A percentile compares a stretch with the other conserved stretches of the same genome.
These are phyloP conservation scores for Carex cristatella DNA, from an alignment of 176 grass and related monocot genomes.

Conservation along the genomic window DNA sequence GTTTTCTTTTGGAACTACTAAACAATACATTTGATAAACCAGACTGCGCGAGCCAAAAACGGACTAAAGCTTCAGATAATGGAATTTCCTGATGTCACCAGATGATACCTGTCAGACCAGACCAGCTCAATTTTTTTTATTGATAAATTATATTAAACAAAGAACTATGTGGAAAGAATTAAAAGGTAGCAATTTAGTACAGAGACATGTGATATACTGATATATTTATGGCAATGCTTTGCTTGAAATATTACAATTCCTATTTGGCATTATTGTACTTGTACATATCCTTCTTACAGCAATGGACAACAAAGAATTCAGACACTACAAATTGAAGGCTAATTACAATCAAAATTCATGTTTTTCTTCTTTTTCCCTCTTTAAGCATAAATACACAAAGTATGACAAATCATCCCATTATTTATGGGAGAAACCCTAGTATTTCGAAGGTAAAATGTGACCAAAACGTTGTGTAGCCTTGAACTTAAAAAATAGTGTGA, in stretches of 20 bases:
- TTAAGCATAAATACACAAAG: not conserved
- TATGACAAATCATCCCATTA: not conserved
- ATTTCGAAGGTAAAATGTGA: not conserved
- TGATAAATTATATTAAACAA: not conserved
- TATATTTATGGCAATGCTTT: not conserved
- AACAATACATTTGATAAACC: not conserved
- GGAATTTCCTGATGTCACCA: not conserved
- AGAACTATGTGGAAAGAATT: not conserved
- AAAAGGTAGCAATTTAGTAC: not conserved
- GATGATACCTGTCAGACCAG: not conserved
- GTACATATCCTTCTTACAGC: constrained; percentile 2
- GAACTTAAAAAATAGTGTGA: not conserved
- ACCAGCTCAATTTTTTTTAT: not conserved
- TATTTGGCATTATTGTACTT: not conserved
- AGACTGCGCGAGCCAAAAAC: not conserved
- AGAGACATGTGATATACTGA: not conserved
- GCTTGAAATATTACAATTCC: not conserved
- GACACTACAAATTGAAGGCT: not conserved
- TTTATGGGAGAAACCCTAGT: constrained; percentile 5
- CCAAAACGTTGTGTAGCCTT: not conserved
- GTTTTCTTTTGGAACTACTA: not conserved
- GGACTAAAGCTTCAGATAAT: not conserved
- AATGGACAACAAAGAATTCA: constrained; percentile 8
- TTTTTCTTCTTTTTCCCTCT: not conserved
- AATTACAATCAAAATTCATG: not conserved